Evolutionary conservation across 768 basidiomycete species (phyloP).

Genomic region (Trametes sanguinea): DNA sequence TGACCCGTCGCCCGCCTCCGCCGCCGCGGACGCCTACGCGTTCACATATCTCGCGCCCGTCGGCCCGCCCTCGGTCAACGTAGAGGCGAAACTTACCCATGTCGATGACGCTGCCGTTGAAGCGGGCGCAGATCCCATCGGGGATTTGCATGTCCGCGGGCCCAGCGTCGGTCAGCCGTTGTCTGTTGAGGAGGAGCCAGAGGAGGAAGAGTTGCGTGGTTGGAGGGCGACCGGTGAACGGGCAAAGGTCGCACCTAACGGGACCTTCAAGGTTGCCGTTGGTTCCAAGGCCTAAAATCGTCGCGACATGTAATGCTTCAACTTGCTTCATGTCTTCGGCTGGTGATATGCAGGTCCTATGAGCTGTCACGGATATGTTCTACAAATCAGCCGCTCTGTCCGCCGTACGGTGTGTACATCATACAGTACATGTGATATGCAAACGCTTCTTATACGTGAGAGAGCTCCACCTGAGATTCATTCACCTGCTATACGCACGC

Average conservation of each 20-base stretch:
- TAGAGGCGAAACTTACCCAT: constrained; percentile 78
- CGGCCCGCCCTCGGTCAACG: constrained; percentile 83
- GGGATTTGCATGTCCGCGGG: constrained; percentile 64
- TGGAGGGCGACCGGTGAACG: constrained; percentile 37
- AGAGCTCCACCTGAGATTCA: too few species aligned
- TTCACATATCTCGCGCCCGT: constrained; percentile 51
- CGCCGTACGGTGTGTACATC: too few species aligned
- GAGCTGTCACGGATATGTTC: too few species aligned
- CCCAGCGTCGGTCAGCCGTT: constrained; percentile 67
- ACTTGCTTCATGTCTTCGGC: neutral
- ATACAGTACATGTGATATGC: too few species aligned
- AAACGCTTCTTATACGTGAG: too few species aligned
- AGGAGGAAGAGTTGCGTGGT: constrained; percentile 23
- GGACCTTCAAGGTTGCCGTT: constrained; percentile 37
- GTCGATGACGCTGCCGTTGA: constrained; percentile 69
- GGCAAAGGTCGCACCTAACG: constrained; percentile 38
- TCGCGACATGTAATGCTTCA: neutral
- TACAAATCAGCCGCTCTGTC: too few species aligned
- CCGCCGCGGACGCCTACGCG: constrained; percentile 35
- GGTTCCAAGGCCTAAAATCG: constrained; percentile 1
- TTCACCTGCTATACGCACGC: too few species aligned
- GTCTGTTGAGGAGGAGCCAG: constrained; percentile 41
- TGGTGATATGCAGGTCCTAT: neutral
- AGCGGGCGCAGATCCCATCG: constrained; percentile 64
- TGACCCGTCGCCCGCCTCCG: neutral